Base-by-base conservation (phyloP, 345 rosid genomes). In the Draba incana region DNA sequence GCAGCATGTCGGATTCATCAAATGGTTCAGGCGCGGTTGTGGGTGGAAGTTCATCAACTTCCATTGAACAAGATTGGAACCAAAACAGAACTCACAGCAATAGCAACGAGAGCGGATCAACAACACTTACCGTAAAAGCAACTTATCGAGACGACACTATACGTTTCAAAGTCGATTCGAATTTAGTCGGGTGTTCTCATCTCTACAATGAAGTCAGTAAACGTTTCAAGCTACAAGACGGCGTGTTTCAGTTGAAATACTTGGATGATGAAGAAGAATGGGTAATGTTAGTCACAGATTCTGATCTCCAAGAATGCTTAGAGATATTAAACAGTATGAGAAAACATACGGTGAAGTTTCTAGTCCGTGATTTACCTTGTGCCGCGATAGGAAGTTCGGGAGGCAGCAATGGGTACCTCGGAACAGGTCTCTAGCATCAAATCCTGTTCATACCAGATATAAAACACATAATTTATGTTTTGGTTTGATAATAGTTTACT, bases 181-280 rank as follows among this genome's bases (percentile, higher is more conserved):
- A 80, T 28, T 73, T 72, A 1, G 77, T 76, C 1, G 90, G 92
- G 28, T 90, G 85, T 68, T 78, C 80, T 75, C 88, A 86, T 51
- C 84, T 92, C 38, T 87, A 88, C 27, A 86, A 84, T 58, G 92
- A 92, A 80, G 89, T 90, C 20, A 85, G 81, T 16, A 85, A 75
- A 75, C 83, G 98, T 60, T 86, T 92, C 83, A 88, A 82, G 62
- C 50, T 92, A 60, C 85, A 82, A 57, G 80, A 72, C 2, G 93
- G 90, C 4, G 66, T 83, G 2, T 92, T 92, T 84, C 90, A 82
- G 75, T 88, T 92, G 62, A 88, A 82, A 78, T 90, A 93, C 63
- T 71, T 93, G 31, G 97, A 90, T 7, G 98, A 90, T 7, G 98
- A 93, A 67, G 90, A 88, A 14, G 97, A 93, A 70, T 93, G 97